A percentile compares a stretch with the other conserved stretches of the same genome.
Conservation (phyloP, 108 stramenopile species). For the Fragilaria crotonensis region DNA sequence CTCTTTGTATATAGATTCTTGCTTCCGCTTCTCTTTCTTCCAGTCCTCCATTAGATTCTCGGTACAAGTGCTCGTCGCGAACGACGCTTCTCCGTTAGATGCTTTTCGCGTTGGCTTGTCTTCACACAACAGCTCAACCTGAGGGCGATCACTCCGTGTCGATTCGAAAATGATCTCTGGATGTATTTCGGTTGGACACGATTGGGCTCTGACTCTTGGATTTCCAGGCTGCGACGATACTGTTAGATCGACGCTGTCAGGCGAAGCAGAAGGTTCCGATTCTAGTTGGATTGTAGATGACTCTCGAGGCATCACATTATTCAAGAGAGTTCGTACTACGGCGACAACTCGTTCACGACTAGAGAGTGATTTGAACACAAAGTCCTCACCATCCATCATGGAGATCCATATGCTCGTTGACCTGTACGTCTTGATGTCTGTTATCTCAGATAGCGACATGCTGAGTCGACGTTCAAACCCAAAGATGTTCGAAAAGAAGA, state of each 20-base stretch:
- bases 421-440: conserved; percentile 26
- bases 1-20: background rate
- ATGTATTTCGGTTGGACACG: too few species aligned
- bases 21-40: background rate
- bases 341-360: conserved; percentile 37
- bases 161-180: too few species aligned
- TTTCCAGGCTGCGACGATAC: too few species aligned
- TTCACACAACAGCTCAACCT: too few species aligned
- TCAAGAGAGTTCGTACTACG: too few species aligned
- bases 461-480: conserved; percentile 62
- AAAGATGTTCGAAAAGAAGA: conserved; percentile 64
- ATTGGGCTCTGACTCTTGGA: too few species aligned
- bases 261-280: too few species aligned
- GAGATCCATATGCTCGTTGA: conserved; percentile 43
- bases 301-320: too few species aligned
- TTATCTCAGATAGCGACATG: conserved; percentile 31
- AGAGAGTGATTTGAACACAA: conserved; percentile 42
- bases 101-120: background rate
- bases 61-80: conserved; percentile 3
- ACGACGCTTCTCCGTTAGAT: conserved; percentile 3
- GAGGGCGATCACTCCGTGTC: too few species aligned
- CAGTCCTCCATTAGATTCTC: background rate
- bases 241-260: too few species aligned
- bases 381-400: conserved; percentile 33
- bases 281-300: too few species aligned